Percentiles rank a stretch among this genome's conserved stretches.
These are phyloP conservation scores for Phytophthora macrochlamydospora DNA, from an alignment of 352 stramenopile species.

Conservation along the genomic window DNA sequence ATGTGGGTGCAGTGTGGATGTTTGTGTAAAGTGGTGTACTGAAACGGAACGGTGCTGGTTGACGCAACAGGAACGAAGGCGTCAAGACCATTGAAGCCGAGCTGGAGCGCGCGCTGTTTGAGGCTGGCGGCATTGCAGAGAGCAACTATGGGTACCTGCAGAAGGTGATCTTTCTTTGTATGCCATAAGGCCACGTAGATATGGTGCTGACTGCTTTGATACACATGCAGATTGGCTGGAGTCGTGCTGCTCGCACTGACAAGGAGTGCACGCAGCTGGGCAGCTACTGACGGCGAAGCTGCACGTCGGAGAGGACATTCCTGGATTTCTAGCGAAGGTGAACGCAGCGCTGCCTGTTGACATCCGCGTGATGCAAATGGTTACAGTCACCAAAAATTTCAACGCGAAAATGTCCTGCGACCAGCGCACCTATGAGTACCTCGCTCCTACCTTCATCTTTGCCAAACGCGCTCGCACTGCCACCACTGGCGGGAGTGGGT, in stretches of 20 bases:
- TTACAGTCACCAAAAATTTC: conserved; percentile 91
- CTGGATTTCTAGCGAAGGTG: conserved; percentile 67
- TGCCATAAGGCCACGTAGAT: background rate
- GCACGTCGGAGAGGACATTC: conserved; percentile 76
- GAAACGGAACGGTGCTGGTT: background rate
- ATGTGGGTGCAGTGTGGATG: conserved; percentile 47
- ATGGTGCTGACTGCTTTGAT: background rate
- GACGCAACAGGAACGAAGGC: conserved; percentile 71
- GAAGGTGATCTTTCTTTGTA: conserved; percentile 43
- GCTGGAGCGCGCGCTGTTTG: conserved; percentile 87
- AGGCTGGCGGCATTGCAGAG: conserved; percentile 86
- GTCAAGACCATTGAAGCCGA: conserved; percentile 91
- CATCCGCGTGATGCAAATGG: conserved; percentile 86
- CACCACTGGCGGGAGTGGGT: conserved; percentile 3
- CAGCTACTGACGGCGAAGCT: conserved; percentile 89
- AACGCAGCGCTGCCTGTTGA: conserved; percentile 76
- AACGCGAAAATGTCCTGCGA: conserved; percentile 91
- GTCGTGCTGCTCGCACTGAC: conserved; percentile 87
- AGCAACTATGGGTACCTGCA: conserved; percentile 91
- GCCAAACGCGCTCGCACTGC: conserved; percentile 28
- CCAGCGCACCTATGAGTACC: conserved; percentile 91
- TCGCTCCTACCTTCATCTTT: conserved; percentile 91
- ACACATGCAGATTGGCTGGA: conserved; percentile 77
- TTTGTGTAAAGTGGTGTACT: background rate
- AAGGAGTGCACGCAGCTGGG: conserved; percentile 90